Conservation (phyloP, 1,284 basidiomycete species). For the Cutaneotrichosporon curvatum region DNA sequence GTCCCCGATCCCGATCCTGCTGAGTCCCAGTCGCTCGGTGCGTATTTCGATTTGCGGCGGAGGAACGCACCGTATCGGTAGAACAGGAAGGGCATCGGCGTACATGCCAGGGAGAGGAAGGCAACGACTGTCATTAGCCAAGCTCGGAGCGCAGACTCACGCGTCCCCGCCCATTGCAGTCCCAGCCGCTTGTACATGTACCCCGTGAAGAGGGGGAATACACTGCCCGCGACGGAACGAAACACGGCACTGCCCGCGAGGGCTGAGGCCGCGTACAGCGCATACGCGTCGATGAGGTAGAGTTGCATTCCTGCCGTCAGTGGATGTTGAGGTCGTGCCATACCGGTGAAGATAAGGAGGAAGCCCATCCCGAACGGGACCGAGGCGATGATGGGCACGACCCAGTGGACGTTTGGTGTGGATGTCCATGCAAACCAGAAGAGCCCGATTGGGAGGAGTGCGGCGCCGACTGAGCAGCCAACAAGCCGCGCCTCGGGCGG, state of each 20-base stretch:
- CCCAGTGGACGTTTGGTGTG: constrained; percentile 55
- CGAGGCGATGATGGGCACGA: constrained; percentile 57
- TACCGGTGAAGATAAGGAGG: constrained; percentile 54
- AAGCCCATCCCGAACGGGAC: constrained; percentile 59
- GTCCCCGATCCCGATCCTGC: neutral
- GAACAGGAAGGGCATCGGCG: constrained; percentile 53
- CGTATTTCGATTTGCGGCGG: constrained; percentile 31
- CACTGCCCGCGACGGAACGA: constrained; percentile 55
- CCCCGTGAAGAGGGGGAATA: constrained; percentile 39
- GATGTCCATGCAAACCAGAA: constrained; percentile 58
- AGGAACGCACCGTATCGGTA: constrained; percentile 43
- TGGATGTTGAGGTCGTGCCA: too few species aligned
- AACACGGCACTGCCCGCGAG: constrained; percentile 63
- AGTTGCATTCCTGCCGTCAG: constrained; percentile 15
- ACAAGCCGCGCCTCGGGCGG: constrained; percentile 53
- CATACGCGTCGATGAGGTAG: constrained; percentile 62
- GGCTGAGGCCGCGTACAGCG: constrained; percentile 55
- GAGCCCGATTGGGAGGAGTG: constrained; percentile 56
- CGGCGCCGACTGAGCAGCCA: constrained; percentile 53
- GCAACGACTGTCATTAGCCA: constrained; percentile 50
- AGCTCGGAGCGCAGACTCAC: constrained; percentile 24
- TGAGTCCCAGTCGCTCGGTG: neutral
- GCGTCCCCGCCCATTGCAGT: constrained; percentile 34
- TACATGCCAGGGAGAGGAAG: constrained; percentile 53
- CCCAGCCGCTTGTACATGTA: constrained; percentile 43